phyloP scores from a whole-genome alignment of 768 basidiomycete species.

The Leucosporidium yakuticum region DNA sequence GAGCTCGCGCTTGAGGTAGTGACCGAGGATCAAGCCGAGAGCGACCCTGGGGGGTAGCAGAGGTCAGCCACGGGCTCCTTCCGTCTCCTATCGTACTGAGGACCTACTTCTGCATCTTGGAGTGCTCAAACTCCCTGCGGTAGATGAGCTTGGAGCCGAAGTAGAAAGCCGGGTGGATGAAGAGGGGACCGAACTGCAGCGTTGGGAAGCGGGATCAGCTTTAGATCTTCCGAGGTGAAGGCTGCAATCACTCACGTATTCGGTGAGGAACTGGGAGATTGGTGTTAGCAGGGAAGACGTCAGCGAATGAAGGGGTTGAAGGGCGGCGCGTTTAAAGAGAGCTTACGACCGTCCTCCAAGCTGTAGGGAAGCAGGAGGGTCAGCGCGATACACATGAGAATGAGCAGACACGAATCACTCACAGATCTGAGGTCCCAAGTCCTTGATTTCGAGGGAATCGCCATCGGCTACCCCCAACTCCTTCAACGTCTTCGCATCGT shows the following conservation, averaged over 20 bases:
- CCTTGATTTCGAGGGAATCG: conserved; percentile 70
- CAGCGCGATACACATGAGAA: neutral
- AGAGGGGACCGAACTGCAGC: conserved; percentile 68
- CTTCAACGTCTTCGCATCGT: conserved; percentile 58
- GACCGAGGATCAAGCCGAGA: conserved; percentile 67
- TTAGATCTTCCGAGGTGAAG: neutral
- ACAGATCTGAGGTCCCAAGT: conserved; percentile 80
- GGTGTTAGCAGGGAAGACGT: no score
- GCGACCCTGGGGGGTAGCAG: conserved; percentile 52
- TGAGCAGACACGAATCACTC: neutral
- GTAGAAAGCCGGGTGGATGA: conserved; percentile 83
- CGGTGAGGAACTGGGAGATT: conserved; percentile 57
- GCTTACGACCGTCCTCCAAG: conserved; percentile 64
- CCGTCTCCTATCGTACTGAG: rapidly evolving
- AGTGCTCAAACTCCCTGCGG: conserved; percentile 63
- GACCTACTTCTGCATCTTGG: conserved; percentile 67
- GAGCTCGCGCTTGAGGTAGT: conserved; percentile 82
- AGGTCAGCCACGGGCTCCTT: neutral
- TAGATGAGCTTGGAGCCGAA: conserved; percentile 62
- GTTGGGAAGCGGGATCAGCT: no score
- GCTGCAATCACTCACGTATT: conserved; percentile 67
- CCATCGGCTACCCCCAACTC: conserved; percentile 57
- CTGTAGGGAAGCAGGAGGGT: conserved; percentile 9
- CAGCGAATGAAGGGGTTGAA: no score
- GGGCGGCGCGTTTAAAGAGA: neutral